phyloP scores from a whole-genome alignment of 305 asterid genomes.

The Stenogyne calaminthoides region DNA sequence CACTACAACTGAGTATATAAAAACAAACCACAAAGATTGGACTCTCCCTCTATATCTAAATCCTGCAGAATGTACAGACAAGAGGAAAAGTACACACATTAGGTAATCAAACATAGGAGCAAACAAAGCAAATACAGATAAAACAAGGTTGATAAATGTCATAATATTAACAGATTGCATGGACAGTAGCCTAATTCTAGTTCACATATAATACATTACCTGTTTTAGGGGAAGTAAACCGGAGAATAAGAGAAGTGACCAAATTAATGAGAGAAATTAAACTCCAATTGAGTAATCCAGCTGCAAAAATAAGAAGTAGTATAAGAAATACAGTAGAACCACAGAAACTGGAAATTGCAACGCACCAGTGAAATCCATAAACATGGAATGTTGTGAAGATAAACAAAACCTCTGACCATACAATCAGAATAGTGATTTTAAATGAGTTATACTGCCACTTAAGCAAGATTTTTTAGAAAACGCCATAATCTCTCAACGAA shows the following conservation, averaged over 20 bases:
- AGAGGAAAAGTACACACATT: slow-evolving; percentile 1
- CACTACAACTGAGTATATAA: slow-evolving; percentile 61
- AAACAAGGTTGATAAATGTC: slow-evolving; percentile 22
- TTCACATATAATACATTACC: slow-evolving; percentile 49
- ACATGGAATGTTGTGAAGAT: neutral
- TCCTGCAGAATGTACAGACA: slow-evolving; percentile 53
- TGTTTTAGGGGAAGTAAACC: slow-evolving; percentile 67
- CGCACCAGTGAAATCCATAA: slow-evolving; percentile 13
- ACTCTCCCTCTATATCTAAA: slow-evolving; percentile 60
- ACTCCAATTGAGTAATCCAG: slow-evolving; percentile 90
- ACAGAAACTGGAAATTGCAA: neutral
- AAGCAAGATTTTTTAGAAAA: too few species aligned
- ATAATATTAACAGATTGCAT: slow-evolving; percentile 14
- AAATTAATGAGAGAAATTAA: slow-evolving; percentile 74
- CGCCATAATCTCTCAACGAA: neutral
- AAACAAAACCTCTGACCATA: neutral
- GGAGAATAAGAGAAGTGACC: slow-evolving; percentile 72
- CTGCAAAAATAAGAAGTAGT: slow-evolving; percentile 53
- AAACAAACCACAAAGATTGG: slow-evolving; percentile 67
- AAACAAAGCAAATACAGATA: neutral
- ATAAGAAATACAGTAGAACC: slow-evolving; percentile 14
- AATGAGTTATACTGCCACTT: neutral
- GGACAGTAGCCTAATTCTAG: slow-evolving; percentile 29
- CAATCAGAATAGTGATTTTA: slow-evolving; percentile 7
- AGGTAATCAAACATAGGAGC: slow-evolving; percentile 14